A percentile compares a stretch with the other conserved stretches of the same genome.
Evolutionary conservation across 768 basidiomycete species (phyloP).

Genomic region (Mycena vulgaris): DNA sequence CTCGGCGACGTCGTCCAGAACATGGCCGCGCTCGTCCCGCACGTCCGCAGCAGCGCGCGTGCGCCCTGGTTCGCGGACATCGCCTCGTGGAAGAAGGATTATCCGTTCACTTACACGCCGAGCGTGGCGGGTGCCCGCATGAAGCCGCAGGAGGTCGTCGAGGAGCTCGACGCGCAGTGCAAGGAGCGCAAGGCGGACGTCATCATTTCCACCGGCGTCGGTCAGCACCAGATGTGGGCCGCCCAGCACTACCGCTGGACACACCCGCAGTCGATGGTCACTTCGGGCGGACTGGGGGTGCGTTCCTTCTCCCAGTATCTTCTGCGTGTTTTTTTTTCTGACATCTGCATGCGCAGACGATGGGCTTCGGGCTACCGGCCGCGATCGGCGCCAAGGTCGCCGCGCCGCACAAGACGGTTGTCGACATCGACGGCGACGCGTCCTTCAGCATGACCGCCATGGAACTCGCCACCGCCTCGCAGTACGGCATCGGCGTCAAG

Average conservation of each 20-base stretch:
- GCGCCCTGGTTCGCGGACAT: slow-evolving; percentile 89
- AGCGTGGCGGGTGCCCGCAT: slow-evolving; percentile 75
- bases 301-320: too few species aligned
- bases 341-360: slow-evolving; percentile 80
- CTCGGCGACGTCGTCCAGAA: slow-evolving; percentile 94
- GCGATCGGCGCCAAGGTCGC: slow-evolving; percentile 99
- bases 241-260: slow-evolving; percentile 95
- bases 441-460: slow-evolving; percentile 99
- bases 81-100: slow-evolving; percentile 86
- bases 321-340: too few species aligned
- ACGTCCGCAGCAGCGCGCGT: slow-evolving; percentile 77
- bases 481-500: slow-evolving; percentile 95
- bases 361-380: slow-evolving; percentile 97
- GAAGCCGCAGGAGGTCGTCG: slow-evolving; percentile 98
- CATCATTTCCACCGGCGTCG: slow-evolving; percentile 93
- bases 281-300: slow-evolving; percentile 95
- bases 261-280: slow-evolving; percentile 88
- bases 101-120: slow-evolving; percentile 91
- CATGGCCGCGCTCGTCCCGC: slow-evolving; percentile 84
- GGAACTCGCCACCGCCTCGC: slow-evolving; percentile 96
- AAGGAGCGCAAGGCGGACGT: slow-evolving; percentile 87
- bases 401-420: slow-evolving; percentile 91
- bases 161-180: slow-evolving; percentile 89
- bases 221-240: slow-evolving; percentile 99
- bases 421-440: slow-evolving; percentile 98